phyloP scores from a whole-genome alignment of 2,329 filamentous ascomycete genomes.

The Rhytidhysteron rufulum region DNA sequence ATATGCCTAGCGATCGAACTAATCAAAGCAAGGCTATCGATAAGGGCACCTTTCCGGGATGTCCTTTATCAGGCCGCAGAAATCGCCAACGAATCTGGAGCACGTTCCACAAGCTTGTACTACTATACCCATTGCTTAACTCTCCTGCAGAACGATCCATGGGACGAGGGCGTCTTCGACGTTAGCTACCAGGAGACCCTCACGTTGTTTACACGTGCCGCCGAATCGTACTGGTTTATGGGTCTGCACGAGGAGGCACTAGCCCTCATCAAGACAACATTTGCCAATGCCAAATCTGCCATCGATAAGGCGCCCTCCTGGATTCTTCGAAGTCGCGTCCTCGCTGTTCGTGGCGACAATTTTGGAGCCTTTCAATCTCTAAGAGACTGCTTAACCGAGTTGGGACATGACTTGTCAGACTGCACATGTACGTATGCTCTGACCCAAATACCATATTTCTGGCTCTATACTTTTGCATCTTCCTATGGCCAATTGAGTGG shows the following conservation, averaged over 20 bases:
- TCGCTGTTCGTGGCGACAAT: slow-evolving; percentile 69
- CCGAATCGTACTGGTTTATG: slow-evolving; percentile 80
- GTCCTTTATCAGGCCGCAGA: slow-evolving; percentile 76
- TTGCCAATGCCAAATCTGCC: slow-evolving; percentile 64
- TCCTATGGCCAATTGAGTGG: not conserved
- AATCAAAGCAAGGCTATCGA: slow-evolving; percentile 62
- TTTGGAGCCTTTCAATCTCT: slow-evolving; percentile 65
- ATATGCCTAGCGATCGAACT: slow-evolving; percentile 74
- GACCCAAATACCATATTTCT: too few species aligned
- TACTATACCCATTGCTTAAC: slow-evolving; percentile 75
- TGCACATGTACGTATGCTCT: too few species aligned
- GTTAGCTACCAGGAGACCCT: slow-evolving; percentile 84
- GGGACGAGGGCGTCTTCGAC: slow-evolving; percentile 67
- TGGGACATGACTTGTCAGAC: slow-evolving; percentile 64
- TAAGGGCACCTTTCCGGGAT: slow-evolving; percentile 66
- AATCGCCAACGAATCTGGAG: slow-evolving; percentile 75
- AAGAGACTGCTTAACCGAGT: slow-evolving; percentile 58
- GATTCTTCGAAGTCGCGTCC: slow-evolving; percentile 76
- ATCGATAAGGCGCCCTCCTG: slow-evolving; percentile 81
- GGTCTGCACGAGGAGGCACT: slow-evolving; percentile 66
- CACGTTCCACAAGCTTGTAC: slow-evolving; percentile 74
- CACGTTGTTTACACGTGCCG: slow-evolving; percentile 67
- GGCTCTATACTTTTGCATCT: too few species aligned
- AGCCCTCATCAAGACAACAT: slow-evolving; percentile 65
- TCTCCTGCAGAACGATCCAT: slow-evolving; percentile 76